Conservation (phyloP, 805 yeast species). For the Lipomyces sp. region DNA sequence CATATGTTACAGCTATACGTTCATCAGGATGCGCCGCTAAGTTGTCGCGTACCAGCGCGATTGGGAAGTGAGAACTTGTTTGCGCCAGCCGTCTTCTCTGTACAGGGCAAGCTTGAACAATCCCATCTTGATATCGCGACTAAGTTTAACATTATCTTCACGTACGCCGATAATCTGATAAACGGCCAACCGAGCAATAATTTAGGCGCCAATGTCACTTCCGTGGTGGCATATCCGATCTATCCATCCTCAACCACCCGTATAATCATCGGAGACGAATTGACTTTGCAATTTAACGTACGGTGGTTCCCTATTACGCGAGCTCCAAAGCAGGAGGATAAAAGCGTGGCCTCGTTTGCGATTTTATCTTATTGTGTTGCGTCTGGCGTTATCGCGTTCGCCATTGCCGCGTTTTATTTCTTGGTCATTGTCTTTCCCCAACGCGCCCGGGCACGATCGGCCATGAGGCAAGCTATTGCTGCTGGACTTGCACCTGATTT, state of each 20-base stretch:
- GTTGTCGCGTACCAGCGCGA: conserved; percentile 65
- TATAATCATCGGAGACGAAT: conserved; percentile 66
- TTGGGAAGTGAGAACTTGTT: conserved; percentile 43
- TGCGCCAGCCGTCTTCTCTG: conserved; percentile 64
- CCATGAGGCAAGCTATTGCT: conserved; percentile 26
- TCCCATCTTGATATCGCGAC: conserved; percentile 72
- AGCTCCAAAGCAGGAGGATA: conserved; percentile 26
- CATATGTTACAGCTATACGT: conserved; percentile 76
- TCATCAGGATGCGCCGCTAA: conserved; percentile 77
- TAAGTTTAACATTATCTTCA: conserved; percentile 59
- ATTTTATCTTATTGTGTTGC: conserved; percentile 37
- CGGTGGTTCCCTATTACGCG: conserved; percentile 53
- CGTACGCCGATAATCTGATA: conserved; percentile 38
- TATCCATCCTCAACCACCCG: conserved; percentile 47
- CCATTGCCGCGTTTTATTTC: conserved; percentile 33
- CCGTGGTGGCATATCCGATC: conserved; percentile 32
- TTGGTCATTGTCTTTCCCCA: conserved; percentile 39
- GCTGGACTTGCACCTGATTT: conserved; percentile 33
- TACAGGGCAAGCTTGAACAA: conserved; percentile 69
- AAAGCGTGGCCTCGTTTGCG: conserved; percentile 24
- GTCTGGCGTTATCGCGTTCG: conserved; percentile 35
- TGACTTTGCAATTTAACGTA: conserved; percentile 61
- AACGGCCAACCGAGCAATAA: conserved; percentile 42
- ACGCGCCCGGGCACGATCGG: conserved; percentile 26
- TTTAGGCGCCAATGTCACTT: conserved; percentile 42